Percentiles rank a stretch among this genome's conserved stretches.
Conservation (phyloP, 225 moss, liverwort and hornwort species). For the Antitrichia curtipendula region DNA sequence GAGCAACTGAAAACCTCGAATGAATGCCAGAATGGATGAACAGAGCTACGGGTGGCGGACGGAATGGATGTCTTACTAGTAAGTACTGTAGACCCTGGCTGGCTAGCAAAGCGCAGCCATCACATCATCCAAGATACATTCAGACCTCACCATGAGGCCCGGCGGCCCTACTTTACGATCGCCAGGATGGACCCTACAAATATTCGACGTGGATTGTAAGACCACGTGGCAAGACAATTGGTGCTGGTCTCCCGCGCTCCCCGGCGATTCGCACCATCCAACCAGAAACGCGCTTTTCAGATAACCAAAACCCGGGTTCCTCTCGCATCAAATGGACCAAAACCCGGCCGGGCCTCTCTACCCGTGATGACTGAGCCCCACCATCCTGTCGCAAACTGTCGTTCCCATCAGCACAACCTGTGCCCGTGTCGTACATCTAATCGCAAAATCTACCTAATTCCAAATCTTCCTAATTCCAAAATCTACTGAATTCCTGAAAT, state of each 20-base stretch:
- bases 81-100: too few species aligned
- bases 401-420: neutral
- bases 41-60: neutral
- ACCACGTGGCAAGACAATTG: neutral
- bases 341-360: neutral
- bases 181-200: neutral
- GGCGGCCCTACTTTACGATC: neutral
- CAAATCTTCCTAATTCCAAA: neutral
- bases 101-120: neutral
- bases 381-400: too few species aligned
- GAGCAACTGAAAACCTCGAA: neutral
- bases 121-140: neutral
- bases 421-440: fast-evolving
- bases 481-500: neutral
- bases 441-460: neutral
- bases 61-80: too few species aligned
- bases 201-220: neutral
- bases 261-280: neutral
- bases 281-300: neutral
- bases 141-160: neutral
- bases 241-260: neutral
- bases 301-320: neutral
- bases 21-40: neutral
- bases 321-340: neutral
- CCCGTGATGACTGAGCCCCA: neutral